Evolutionary conservation across 2,329 filamentous ascomycete species (phyloP).

Genomic region (Plenodomus biglobosus): DNA sequence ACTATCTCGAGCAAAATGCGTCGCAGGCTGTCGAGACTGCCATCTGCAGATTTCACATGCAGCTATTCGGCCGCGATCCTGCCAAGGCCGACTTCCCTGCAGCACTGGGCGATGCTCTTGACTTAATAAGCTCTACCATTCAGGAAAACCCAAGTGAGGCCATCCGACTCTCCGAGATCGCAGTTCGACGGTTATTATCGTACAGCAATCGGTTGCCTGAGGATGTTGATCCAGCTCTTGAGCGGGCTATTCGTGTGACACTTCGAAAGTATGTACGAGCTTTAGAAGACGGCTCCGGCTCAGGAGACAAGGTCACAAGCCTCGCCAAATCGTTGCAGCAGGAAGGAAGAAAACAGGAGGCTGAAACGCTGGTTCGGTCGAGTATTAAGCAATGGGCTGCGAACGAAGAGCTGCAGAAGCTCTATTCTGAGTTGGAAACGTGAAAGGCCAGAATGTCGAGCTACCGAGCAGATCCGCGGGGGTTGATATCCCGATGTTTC

Average conservation of each 20-base stretch:
- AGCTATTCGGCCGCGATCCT: constrained; percentile 65
- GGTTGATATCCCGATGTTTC: constrained; percentile 11
- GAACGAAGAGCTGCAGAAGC: constrained; percentile 33
- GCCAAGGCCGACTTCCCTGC: constrained; percentile 71
- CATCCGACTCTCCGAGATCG: constrained; percentile 48
- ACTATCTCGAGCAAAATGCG: constrained; percentile 61
- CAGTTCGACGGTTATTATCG: constrained; percentile 54
- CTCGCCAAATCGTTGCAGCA: constrained; percentile 26
- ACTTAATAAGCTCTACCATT: constrained; percentile 59
- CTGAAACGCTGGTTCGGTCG: constrained; percentile 26
- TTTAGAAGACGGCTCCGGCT: constrained; percentile 25
- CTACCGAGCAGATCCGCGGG: constrained; percentile 25
- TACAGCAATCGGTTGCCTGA: constrained; percentile 44
- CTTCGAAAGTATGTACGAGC: constrained; percentile 41
- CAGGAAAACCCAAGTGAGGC: constrained; percentile 40
- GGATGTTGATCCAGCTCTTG: constrained; percentile 56
- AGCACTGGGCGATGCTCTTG: constrained; percentile 67
- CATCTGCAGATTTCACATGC: constrained; percentile 71
- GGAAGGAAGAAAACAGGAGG: constrained; percentile 32
- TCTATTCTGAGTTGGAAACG: constrained; percentile 24
- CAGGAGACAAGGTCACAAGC: constrained; percentile 29
- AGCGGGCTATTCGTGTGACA: constrained; percentile 52
- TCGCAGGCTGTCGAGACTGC: constrained; percentile 60
- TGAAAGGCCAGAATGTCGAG: constrained; percentile 18
- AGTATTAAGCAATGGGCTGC: constrained; percentile 33